Evolutionary conservation across 768 basidiomycete genomes (phyloP).

Genomic region (Ramaria sp.): DNA sequence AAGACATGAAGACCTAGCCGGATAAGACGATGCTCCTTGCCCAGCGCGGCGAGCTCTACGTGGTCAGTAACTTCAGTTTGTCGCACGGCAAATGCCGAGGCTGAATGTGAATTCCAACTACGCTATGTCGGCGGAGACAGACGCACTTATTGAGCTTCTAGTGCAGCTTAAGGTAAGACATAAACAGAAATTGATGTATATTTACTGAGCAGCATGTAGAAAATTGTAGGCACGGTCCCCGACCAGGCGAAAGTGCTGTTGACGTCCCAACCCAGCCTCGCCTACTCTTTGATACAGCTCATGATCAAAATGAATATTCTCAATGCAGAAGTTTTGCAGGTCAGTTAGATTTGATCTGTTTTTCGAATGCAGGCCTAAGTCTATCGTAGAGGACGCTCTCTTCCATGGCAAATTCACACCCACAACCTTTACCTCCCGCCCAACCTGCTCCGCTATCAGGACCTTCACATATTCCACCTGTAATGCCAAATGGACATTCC

Average conservation of each 20-base stretch:
- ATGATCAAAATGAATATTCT: constrained; percentile 8
- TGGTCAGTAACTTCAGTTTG: constrained; percentile 1
- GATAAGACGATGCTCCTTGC: background rate
- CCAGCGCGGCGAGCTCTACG: background rate
- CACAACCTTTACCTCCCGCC: background rate
- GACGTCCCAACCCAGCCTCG: background rate
- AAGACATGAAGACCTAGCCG: constrained; percentile 19
- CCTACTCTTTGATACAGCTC: constrained; percentile 4
- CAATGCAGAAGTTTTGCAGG: constrained; percentile 6
- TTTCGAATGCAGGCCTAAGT: background rate
- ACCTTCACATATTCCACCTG: background rate
- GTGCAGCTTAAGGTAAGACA: constrained; percentile 5
- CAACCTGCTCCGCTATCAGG: background rate
- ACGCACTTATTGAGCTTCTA: constrained; percentile 7
- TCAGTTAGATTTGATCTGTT: background rate
- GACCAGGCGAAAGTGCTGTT: constrained; percentile 7
- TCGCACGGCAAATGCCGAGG: constrained; percentile 1
- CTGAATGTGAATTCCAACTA: background rate
- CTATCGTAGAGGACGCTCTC: background rate
- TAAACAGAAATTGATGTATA: background rate
- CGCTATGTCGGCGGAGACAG: constrained; percentile 2
- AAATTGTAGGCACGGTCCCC: constrained; percentile 8
- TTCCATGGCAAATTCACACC: background rate
- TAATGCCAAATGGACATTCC: constrained; percentile 1
- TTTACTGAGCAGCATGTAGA: background rate